Conservation (phyloP, 192 early-diverging fungal species). For the Lunasporangiospora selenospora region DNA sequence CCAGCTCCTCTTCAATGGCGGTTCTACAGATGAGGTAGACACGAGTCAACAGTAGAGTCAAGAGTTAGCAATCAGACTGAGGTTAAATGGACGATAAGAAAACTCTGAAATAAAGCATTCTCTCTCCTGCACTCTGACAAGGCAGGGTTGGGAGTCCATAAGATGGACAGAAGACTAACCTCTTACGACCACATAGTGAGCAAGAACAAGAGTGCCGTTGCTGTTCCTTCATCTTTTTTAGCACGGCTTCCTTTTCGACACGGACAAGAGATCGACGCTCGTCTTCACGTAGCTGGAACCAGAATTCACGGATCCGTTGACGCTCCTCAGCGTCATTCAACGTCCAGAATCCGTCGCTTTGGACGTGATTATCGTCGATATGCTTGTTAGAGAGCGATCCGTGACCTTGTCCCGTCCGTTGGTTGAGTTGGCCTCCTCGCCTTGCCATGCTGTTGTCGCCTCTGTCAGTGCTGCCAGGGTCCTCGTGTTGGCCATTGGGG, state of each 20-base stretch:
- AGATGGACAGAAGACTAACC: constrained; percentile 49
- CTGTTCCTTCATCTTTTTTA: constrained; percentile 91
- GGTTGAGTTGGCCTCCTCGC: constrained; percentile 15
- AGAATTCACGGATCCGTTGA: constrained; percentile 83
- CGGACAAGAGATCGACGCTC: constrained; percentile 81
- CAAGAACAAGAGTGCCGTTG: constrained; percentile 87
- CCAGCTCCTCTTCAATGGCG: constrained; percentile 87
- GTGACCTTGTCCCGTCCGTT: constrained; percentile 36
- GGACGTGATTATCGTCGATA: constrained; percentile 45
- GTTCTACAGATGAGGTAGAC: constrained; percentile 48
- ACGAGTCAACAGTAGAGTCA: background rate
- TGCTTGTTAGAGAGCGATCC: constrained; percentile 28
- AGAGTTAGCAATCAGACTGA: background rate
- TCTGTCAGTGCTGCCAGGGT: constrained; percentile 3
- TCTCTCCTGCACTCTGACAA: background rate
- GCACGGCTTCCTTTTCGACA: constrained; percentile 85
- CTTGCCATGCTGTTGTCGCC: constrained; percentile 25
- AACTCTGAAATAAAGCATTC: background rate
- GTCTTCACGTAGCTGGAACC: constrained; percentile 82
- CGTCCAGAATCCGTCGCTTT: constrained; percentile 69
- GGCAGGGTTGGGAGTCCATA: no score
- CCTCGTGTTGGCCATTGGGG: constrained; percentile 2
- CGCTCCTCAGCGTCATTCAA: constrained; percentile 78
- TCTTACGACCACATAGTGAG: constrained; percentile 80
- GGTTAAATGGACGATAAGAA: background rate